Evolutionary conservation across 768 basidiomycete species (phyloP).

Genomic region (Pholiota molesta): DNA sequence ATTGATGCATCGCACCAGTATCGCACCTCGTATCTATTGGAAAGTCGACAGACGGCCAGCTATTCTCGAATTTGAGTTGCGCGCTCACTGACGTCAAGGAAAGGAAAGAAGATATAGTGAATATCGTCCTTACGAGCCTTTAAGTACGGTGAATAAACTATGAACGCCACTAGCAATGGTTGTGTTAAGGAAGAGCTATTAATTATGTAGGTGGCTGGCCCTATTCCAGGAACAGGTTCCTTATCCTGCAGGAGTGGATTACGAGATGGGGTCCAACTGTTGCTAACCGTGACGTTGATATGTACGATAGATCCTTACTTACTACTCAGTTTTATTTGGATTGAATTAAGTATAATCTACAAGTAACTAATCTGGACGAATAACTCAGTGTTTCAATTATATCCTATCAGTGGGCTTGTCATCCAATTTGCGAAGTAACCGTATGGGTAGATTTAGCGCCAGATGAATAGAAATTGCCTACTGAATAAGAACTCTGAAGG

Average conservation of each 20-base stretch:
- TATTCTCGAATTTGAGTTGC: background rate
- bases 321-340: background rate
- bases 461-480: background rate
- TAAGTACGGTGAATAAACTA: slow-evolving; percentile 16
- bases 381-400: background rate
- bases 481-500: background rate
- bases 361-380: background rate
- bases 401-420: background rate
- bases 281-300: background rate
- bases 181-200: slow-evolving; percentile 5
- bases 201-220: background rate
- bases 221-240: slow-evolving; percentile 5
- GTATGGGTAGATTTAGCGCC: background rate
- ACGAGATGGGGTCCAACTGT: slow-evolving; percentile 2
- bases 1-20: slow-evolving; percentile 16
- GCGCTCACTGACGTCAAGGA: slow-evolving; percentile 1
- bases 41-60: background rate
- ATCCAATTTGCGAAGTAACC: background rate
- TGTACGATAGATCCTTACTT: background rate
- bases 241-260: slow-evolving; percentile 5
- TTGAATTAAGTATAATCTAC: background rate
- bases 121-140: slow-evolving; percentile 2
- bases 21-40: slow-evolving; percentile 3
- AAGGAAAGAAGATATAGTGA: slow-evolving; percentile 6
- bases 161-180: slow-evolving; percentile 21